These are phyloP conservation scores for Euphorbia corollata DNA, from an alignment of 441 rosid species.

Conservation along the genomic window DNA sequence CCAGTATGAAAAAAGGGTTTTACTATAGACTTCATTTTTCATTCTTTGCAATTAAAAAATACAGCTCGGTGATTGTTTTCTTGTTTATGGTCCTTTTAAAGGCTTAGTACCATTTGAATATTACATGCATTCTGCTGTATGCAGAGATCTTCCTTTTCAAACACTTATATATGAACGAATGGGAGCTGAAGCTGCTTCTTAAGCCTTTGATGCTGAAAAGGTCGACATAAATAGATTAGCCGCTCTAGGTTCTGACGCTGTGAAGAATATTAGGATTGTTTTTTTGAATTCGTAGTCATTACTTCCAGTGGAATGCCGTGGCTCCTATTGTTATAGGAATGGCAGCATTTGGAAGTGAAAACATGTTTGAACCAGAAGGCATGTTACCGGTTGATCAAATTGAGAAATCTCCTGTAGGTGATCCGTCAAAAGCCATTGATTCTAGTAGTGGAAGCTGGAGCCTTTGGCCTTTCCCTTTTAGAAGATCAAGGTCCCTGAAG, in stretches of 20 bases:
- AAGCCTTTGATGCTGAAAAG: constrained; percentile 48
- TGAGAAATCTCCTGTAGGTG: constrained; percentile 37
- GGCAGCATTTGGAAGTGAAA: constrained; percentile 44
- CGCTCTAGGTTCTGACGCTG: constrained; percentile 39
- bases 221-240: constrained; percentile 38
- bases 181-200: constrained; percentile 61
- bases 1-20: neutral
- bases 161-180: constrained; percentile 46
- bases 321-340: constrained; percentile 47
- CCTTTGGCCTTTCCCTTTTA: constrained; percentile 79
- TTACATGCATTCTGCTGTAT: constrained; percentile 29
- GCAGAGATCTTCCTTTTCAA: constrained; percentile 64
- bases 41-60: neutral
- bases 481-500: constrained; percentile 40
- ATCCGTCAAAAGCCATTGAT: constrained; percentile 31
- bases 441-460: constrained; percentile 61
- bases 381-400: constrained; percentile 49
- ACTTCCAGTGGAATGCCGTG: constrained; percentile 63
- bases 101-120: constrained; percentile 16
- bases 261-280: constrained; percentile 44
- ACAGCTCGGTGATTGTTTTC: neutral
- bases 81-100: constrained; percentile 3
- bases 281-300: constrained; percentile 39
- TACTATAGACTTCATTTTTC: neutral
- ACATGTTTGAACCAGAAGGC: constrained; percentile 46